Percentiles rank a stretch among this genome's conserved stretches.
These are phyloP conservation scores for Alternaria sp. DNA, from an alignment of 2,329 filamentous ascomycete genomes.

Conservation along the genomic window DNA sequence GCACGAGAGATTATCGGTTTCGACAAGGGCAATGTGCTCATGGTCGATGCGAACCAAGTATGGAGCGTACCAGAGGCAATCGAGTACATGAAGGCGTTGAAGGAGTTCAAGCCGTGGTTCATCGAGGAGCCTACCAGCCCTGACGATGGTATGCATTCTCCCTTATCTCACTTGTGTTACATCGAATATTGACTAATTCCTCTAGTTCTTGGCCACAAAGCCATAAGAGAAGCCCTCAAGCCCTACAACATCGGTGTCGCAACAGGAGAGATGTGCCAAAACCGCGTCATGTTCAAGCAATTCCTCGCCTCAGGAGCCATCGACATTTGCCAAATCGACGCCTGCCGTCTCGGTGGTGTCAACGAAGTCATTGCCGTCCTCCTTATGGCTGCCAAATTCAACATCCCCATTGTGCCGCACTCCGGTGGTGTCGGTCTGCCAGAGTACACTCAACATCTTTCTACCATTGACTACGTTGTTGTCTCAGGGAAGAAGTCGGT, in stretches of 20 bases:
- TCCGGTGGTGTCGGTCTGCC: slow-evolving; percentile 89
- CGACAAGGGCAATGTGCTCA: slow-evolving; percentile 83
- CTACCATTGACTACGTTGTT: slow-evolving; percentile 91
- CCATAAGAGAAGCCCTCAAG: slow-evolving; percentile 80
- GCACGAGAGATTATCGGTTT: slow-evolving; percentile 83
- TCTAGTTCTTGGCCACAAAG: slow-evolving; percentile 82
- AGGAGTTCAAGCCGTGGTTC: slow-evolving; percentile 89
- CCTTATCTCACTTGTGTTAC: background rate
- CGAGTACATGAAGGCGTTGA: slow-evolving; percentile 82
- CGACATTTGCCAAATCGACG: slow-evolving; percentile 89
- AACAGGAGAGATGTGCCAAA: slow-evolving; percentile 95
- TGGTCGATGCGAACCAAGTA: slow-evolving; percentile 93
- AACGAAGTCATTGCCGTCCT: slow-evolving; percentile 93
- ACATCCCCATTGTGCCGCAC: slow-evolving; percentile 86
- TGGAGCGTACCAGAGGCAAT: slow-evolving; percentile 93
- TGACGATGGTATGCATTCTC: slow-evolving; percentile 66
- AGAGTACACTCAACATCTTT: slow-evolving; percentile 93
- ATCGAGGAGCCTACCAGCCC: slow-evolving; percentile 94
- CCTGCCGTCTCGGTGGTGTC: slow-evolving; percentile 87
- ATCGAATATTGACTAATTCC: background rate
- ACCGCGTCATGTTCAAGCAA: slow-evolving; percentile 94
- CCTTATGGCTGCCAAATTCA: slow-evolving; percentile 81
- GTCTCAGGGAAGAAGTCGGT: slow-evolving; percentile 83
- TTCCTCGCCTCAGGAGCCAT: slow-evolving; percentile 81
- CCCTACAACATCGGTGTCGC: slow-evolving; percentile 82